Base-by-base conservation (phyloP, 2,329 filamentous ascomycete species). In the Tolypocladium cylindrosporum region DNA sequence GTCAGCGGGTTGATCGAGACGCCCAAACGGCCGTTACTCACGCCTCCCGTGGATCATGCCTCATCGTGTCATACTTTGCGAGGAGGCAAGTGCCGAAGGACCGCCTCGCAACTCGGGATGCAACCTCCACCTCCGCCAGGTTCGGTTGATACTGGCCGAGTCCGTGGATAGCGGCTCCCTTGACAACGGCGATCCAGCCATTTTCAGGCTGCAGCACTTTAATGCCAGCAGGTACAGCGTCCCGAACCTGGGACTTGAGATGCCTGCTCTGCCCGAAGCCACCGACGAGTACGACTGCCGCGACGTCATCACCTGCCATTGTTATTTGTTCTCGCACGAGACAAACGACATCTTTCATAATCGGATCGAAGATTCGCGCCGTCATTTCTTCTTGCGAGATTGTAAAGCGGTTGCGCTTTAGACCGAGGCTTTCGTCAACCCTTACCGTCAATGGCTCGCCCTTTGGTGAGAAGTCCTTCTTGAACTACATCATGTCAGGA, bases 331-430 rank as follows among this genome's bases (percentile, higher is more conserved):
- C 76, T 43, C 74, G 71, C 53, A 79, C 72, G 5, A 76, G 71
- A 2, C 72, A 72, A 3, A 73, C 66, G n/a, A 75, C 69, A 24
- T 75, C 68, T 70, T 69, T 81, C 71, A 63, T 75, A 63, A 74
- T 73, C 6, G 72, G 71, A 5, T 71, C 69, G 57, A 73, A 72
- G 14, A 74, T 71, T 82, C 64, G 76, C 80, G 70, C 87, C 81
- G 65, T 90, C 87, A 71, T 92, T 81, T 48, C 68, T 84, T 87
- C 56, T 69, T 82, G 67, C n/a, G 72, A 57, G 62, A 74, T 67
- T 1, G 67, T 71, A 57, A 61, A 66, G 37, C 61, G 64, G 36
- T 72, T 68, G 45, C 70, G 66, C 39, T 61, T 65, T 21, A 73
- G 55, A 3, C 71, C 70, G 39, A 74, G 67, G 36, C 64, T 69